Percentiles rank a stretch among this genome's conserved stretches.
These are phyloP conservation scores for Benincasa hispida DNA, from an alignment of 306 rosid genomes.

Conservation along the genomic window DNA sequence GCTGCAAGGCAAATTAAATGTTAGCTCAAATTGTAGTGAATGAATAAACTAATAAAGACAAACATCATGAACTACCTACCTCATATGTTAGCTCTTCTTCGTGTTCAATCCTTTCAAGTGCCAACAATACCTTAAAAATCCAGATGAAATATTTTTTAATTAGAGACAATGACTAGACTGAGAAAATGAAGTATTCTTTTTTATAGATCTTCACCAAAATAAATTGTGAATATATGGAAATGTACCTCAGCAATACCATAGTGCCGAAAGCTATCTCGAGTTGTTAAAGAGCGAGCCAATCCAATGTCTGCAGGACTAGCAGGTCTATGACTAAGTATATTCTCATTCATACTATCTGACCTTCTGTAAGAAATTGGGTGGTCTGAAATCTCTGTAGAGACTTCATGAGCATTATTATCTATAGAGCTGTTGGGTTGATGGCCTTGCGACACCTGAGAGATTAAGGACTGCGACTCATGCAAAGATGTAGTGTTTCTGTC, in stretches of 20 bases:
- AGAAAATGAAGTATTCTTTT: not conserved
- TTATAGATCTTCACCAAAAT: not conserved
- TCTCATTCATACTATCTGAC: constrained; percentile 42
- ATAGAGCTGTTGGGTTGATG: constrained; percentile 18
- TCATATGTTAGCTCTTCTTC: constrained; percentile 90
- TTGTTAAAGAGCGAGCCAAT: constrained; percentile 35
- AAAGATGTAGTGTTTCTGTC: constrained; percentile 36
- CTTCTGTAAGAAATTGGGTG: constrained; percentile 36
- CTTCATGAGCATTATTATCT: constrained; percentile 26
- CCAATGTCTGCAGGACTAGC: constrained; percentile 46
- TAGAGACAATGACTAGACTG: not conserved
- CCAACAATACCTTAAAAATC: constrained; percentile 56
- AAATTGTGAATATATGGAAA: constrained; percentile 2
- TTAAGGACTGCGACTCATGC: constrained; percentile 25
- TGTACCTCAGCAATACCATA: constrained; percentile 86
- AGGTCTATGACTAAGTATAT: constrained; percentile 32
- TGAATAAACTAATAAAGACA: not conserved
- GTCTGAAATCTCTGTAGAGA: constrained; percentile 30
- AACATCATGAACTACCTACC: constrained; percentile 30
- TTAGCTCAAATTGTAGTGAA: not conserved
- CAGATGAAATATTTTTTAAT: not conserved
- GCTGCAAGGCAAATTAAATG: constrained; percentile 40
- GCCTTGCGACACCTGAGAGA: constrained; percentile 30
- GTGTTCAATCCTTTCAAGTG: constrained; percentile 90
- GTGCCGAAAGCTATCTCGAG: constrained; percentile 45